These are phyloP conservation scores for Blastobotrys chiropterorum DNA, from an alignment of 805 yeast species.

Conservation along the genomic window DNA sequence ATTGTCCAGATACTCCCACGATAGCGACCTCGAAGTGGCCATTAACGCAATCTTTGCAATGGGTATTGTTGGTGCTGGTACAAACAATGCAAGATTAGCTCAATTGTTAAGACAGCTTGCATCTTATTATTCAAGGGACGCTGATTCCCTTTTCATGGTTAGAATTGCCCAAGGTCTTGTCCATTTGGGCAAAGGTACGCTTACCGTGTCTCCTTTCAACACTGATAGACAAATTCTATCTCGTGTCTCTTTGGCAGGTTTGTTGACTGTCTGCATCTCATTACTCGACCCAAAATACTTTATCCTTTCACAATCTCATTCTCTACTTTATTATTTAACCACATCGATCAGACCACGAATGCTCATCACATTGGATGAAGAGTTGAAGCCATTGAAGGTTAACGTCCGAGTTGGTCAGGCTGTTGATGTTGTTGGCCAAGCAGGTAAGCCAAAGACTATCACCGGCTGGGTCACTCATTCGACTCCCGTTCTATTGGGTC, in stretches of 20 bases:
- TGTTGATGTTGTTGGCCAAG: slow-evolving; percentile 97
- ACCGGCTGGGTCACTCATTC: slow-evolving; percentile 99
- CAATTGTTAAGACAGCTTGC: slow-evolving; percentile 94
- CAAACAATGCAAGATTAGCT: slow-evolving; percentile 96
- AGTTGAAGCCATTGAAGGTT: slow-evolving; percentile 84
- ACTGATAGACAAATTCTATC: slow-evolving; percentile 82
- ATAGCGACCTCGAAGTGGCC: slow-evolving; percentile 88
- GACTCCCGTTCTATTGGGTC: slow-evolving; percentile 89
- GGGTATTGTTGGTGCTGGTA: slow-evolving; percentile 99
- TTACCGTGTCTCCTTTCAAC: slow-evolving; percentile 82
- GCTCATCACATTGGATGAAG: slow-evolving; percentile 88
- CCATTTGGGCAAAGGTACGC: slow-evolving; percentile 94
- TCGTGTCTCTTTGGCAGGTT: slow-evolving; percentile 83
- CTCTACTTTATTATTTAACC: slow-evolving; percentile 75
- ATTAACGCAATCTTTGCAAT: slow-evolving; percentile 90
- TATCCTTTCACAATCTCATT: slow-evolving; percentile 68
- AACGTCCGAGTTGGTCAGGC: slow-evolving; percentile 98
- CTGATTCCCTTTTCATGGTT: slow-evolving; percentile 86
- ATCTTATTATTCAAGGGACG: slow-evolving; percentile 81
- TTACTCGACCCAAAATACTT: slow-evolving; percentile 80
- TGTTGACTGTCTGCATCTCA: slow-evolving; percentile 77
- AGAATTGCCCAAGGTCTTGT: slow-evolving; percentile 92
- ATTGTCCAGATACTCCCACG: slow-evolving; percentile 92
- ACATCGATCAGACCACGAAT: slow-evolving; percentile 90
- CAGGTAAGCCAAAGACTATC: slow-evolving; percentile 97